A percentile compares a stretch with the other conserved stretches of the same genome.
These are phyloP conservation scores for Parathielavia appendiculata DNA, from an alignment of 495 filamentous ascomycete genomes.

Conservation along the genomic window DNA sequence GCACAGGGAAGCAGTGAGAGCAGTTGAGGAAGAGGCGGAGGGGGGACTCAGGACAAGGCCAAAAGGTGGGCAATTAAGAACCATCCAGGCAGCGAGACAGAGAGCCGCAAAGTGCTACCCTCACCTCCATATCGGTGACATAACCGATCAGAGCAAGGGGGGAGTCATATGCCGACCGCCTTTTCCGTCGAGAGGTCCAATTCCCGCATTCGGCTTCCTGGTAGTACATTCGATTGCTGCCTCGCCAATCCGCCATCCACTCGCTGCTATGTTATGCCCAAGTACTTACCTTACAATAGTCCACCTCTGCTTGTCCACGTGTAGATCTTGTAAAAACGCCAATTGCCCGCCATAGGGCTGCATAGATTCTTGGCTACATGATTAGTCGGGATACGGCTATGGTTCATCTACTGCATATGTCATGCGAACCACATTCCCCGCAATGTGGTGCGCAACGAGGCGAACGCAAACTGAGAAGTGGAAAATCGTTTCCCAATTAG, in stretches of 20 bases:
- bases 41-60: neutral
- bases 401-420: neutral
- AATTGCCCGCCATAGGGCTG: conserved; percentile 15
- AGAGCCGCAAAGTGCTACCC: conserved; percentile 4
- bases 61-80: conserved; percentile 2
- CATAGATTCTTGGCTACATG: neutral
- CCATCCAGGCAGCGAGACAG: neutral
- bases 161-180: conserved; percentile 8
- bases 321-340: conserved; percentile 1
- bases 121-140: neutral
- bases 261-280: conserved; percentile 1
- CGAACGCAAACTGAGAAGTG: no score
- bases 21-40: neutral
- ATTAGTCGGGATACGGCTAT: conserved; percentile 11
- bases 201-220: neutral
- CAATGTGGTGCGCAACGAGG: conserved; percentile 18
- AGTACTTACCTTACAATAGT: neutral
- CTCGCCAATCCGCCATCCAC: neutral
- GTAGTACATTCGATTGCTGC: neutral
- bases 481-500: no score
- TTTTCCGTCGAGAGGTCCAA: neutral
- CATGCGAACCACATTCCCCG: conserved; percentile 9
- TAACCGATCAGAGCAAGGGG: neutral
- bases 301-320: conserved; percentile 11
- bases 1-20: neutral